Base-by-base conservation (phyloP, 371 early-diverging fungal species). In the Umbelopsis sp. region DNA sequence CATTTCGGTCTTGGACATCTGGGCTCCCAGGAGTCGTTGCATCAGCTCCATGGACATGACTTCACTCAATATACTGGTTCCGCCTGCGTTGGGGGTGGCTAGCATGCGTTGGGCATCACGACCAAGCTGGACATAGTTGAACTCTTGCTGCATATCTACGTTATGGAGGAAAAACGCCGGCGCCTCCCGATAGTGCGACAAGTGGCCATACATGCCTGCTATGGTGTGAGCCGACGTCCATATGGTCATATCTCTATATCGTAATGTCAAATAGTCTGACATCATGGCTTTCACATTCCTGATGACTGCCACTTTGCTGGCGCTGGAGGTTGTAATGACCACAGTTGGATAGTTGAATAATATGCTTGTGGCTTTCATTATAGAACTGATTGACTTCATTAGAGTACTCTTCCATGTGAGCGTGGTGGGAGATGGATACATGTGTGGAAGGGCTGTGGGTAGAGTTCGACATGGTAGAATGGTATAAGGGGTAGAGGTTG, bases 41-140 rank as follows among this genome's bases (percentile, higher is more conserved):
- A 88, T 63, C 29, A 86, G 69, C 65, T 86, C 88, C 41, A 76
- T 78, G 5, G 86, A 86, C 22, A 88, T 63, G 9, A 83, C 85
- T 64, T 88, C 86, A 32, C 86, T 84, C 46, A 83, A 69, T 7
- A 83, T 44, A 57, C 82, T 82, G 32, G 75, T 70, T 3, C 88
- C 88, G n/a, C 86, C 86, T 16, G 85, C 86, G 64, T 85, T 88
- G 41, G 86, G 83, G 0, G 74, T 73, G 37, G 71, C 69, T 20
- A 78, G 44, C 66, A 86, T 74, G 0, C 80, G 70, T 25, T 68
- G 66, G 0, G 83, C 74, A 63, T 45, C 48, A 48, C 16, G 11
- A 20, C 48, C 48, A 20, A 48, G 48, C 18, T 48, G 48, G 48
- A 48, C 48, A 20, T n/a, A 20, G 7, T 16, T n/a, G 18, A 48